A percentile compares a stretch with the other conserved stretches of the same genome.
Conservation (phyloP, 208 protist species). For the Naegleria lovaniensis region DNA sequence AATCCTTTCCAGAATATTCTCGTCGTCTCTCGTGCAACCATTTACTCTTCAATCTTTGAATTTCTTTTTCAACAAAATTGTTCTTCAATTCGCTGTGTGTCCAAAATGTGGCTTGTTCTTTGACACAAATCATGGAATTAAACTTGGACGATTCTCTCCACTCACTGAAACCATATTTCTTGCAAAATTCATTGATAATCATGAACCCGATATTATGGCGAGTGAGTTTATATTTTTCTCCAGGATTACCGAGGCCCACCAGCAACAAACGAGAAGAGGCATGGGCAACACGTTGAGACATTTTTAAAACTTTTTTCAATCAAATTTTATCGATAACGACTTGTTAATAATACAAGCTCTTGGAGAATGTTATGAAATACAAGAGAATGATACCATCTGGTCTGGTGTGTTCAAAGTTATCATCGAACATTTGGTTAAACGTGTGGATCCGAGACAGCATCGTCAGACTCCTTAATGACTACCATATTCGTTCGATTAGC, state of each 20-base stretch:
- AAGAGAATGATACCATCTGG: too few relatives aligned
- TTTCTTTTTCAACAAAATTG: not conserved
- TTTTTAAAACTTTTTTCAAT: too few relatives aligned
- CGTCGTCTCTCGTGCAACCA: not conserved
- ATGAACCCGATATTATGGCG: slow-evolving; percentile 45
- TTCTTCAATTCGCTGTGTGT: not conserved
- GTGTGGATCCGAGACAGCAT: too few relatives aligned
- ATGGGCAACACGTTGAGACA: too few relatives aligned
- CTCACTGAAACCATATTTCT: not conserved
- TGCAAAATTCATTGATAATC: slow-evolving; percentile 31
- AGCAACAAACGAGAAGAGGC: slow-evolving; percentile 34
- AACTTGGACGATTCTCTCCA: not conserved
- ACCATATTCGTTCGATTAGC: too few relatives aligned
- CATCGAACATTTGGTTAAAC: too few relatives aligned
- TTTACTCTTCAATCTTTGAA: not conserved
- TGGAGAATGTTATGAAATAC: too few relatives aligned
- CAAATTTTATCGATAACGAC: too few relatives aligned
- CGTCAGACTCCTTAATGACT: too few relatives aligned
- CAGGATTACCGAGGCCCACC: slow-evolving; percentile 43
- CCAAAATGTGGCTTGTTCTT: not conserved
- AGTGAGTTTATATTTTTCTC: slow-evolving; percentile 33
- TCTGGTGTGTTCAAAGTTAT: too few relatives aligned
- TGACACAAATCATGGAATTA: not conserved
- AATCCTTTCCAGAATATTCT: not conserved
- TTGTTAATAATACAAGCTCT: too few relatives aligned